Conservation (phyloP, 495 filamentous ascomycete genomes). For the Daldinia grandis region DNA sequence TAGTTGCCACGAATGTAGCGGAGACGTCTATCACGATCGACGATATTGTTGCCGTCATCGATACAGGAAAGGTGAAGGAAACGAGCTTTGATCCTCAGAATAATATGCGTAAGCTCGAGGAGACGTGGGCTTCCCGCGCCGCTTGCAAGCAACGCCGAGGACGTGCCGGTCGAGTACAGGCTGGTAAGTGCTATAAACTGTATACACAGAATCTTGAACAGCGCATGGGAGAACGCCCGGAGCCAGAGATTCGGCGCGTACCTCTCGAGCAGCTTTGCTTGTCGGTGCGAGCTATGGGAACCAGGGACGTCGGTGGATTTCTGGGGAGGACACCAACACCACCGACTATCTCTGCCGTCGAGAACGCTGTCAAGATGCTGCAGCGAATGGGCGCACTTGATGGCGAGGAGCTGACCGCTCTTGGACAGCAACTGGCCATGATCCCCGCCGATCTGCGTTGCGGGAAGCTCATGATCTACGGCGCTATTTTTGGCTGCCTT, state of each 20-base stretch:
- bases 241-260: constrained; percentile 91
- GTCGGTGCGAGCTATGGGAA: constrained; percentile 93
- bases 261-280: constrained; percentile 94
- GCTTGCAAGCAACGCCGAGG: constrained; percentile 97
- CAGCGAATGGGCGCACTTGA: constrained; percentile 88
- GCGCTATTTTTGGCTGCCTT: constrained; percentile 90
- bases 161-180: constrained; percentile 89
- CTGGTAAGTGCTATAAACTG: constrained; percentile 93
- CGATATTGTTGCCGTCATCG: constrained; percentile 95
- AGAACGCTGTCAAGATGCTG: constrained; percentile 80
- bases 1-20: constrained; percentile 94
- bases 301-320: constrained; percentile 79
- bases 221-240: constrained; percentile 84
- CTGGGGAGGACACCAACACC: constrained; percentile 88
- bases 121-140: constrained; percentile 93
- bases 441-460: constrained; percentile 94
- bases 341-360: constrained; percentile 82
- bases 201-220: constrained; percentile 89
- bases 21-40: constrained; percentile 99
- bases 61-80: constrained; percentile 94
- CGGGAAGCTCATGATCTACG: constrained; percentile 95
- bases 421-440: constrained; percentile 89
- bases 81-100: constrained; percentile 91
- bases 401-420: constrained; percentile 82
- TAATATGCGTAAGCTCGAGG: constrained; percentile 92